Conservation (phyloP, 2,329 filamentous ascomycete species). For the Xylariaceae sp. region DNA sequence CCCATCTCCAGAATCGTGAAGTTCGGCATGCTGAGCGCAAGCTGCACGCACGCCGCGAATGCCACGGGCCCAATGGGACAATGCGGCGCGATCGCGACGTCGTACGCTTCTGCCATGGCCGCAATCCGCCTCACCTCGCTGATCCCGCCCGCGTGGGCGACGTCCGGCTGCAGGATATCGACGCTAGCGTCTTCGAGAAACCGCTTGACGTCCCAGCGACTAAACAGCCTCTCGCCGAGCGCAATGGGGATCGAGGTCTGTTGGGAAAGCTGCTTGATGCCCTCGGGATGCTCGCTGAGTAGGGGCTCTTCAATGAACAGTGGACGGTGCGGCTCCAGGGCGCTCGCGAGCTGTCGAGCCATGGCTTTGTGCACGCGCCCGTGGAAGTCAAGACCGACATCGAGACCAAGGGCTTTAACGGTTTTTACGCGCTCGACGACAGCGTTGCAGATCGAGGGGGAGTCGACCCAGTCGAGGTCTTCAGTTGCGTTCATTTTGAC, state of each 20-base stretch:
- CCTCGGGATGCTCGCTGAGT: conserved; percentile 62
- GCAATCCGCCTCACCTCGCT: conserved; percentile 66
- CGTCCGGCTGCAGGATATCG: conserved; percentile 69
- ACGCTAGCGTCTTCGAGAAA: conserved; percentile 64
- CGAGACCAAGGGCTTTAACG: conserved; percentile 65
- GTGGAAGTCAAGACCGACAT: conserved; percentile 73
- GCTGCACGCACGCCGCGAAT: conserved; percentile 64
- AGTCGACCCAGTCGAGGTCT: conserved; percentile 71
- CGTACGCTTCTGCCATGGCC: conserved; percentile 66
- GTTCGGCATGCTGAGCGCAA: conserved; percentile 56
- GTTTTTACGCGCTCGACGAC: conserved; percentile 62
- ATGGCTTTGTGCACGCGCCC: conserved; percentile 74
- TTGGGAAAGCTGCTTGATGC: conserved; percentile 53
- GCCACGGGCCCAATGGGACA: conserved; percentile 70
- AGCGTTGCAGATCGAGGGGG: conserved; percentile 56
- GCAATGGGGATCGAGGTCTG: conserved; percentile 61
- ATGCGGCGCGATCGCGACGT: conserved; percentile 67
- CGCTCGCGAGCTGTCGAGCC: conserved; percentile 67
- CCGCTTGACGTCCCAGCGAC: conserved; percentile 62
- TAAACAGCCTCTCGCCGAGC: conserved; percentile 66
- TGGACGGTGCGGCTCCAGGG: conserved; percentile 61
- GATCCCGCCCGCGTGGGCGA: conserved; percentile 66
- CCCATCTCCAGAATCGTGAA: conserved; percentile 76
- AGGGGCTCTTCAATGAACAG: conserved; percentile 75
- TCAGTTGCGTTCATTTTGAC: conserved; percentile 80